Evolutionary conservation across 2,329 filamentous ascomycete species (phyloP).

Genomic region (Ampelomyces quisqualis): DNA sequence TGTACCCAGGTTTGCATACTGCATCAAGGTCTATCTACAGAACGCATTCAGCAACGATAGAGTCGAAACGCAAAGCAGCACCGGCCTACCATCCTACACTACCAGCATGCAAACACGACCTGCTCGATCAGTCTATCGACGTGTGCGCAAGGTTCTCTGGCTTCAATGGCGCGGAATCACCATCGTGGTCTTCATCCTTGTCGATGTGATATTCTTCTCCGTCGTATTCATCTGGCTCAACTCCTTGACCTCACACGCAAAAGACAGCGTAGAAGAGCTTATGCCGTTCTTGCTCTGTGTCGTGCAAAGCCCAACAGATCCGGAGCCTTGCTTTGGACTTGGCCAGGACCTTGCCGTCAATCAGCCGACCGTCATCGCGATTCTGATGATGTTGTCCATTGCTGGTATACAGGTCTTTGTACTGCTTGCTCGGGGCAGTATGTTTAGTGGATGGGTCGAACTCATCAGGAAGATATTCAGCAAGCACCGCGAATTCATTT

Average conservation of each 20-base stretch:
- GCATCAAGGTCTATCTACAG: slow-evolving; percentile 89
- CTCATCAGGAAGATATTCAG: slow-evolving; percentile 54
- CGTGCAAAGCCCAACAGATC: slow-evolving; percentile 58
- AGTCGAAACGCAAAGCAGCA: slow-evolving; percentile 63
- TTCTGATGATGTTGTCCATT: slow-evolving; percentile 76
- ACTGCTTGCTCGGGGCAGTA: slow-evolving; percentile 78
- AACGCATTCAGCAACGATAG: slow-evolving; percentile 72
- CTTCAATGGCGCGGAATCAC: slow-evolving; percentile 93
- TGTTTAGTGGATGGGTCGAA: slow-evolving; percentile 80
- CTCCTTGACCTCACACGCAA: slow-evolving; percentile 57
- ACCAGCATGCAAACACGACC: slow-evolving; percentile 77
- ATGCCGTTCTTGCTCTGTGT: slow-evolving; percentile 73
- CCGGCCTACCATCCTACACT: slow-evolving; percentile 66
- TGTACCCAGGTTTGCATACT: slow-evolving; percentile 63
- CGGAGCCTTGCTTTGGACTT: slow-evolving; percentile 63
- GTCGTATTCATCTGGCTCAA: slow-evolving; percentile 86
- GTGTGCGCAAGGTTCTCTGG: slow-evolving; percentile 80
- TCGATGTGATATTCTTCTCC: slow-evolving; percentile 91
- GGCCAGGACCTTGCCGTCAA: slow-evolving; percentile 67
- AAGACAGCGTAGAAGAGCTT: slow-evolving; percentile 58
- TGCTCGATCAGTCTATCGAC: slow-evolving; percentile 82
- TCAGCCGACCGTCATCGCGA: slow-evolving; percentile 74
- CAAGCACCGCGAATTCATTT: slow-evolving; percentile 79
- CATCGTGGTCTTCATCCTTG: slow-evolving; percentile 85
- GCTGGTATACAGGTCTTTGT: slow-evolving; percentile 84